Conservation (phyloP, 2,329 filamentous ascomycete species). For the Penicillium concentricum region DNA sequence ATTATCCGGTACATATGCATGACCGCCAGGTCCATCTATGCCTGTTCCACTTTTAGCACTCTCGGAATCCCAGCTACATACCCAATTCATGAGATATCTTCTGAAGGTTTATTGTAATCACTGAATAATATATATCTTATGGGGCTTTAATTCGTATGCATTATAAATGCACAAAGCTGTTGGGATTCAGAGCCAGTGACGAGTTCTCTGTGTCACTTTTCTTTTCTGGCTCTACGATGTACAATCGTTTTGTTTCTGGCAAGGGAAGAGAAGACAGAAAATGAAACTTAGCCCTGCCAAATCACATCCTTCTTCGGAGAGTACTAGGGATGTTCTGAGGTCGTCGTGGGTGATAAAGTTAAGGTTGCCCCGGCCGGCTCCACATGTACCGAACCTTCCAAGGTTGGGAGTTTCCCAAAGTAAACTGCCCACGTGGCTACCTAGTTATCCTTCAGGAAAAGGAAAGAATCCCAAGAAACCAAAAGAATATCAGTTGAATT, state of each 20-base stretch:
- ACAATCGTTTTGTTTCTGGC: no score
- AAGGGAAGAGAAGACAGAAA: neutral
- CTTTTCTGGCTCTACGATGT: neutral
- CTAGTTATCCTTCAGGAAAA: neutral
- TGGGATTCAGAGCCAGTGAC: neutral
- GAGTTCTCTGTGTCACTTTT: neutral
- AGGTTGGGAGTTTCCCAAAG: neutral
- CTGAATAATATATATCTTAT: neutral
- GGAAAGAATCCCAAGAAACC: neutral
- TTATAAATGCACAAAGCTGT: neutral
- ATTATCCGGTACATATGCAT: no score
- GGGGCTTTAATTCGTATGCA: neutral
- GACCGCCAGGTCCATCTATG: neutral
- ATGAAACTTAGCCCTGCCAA: neutral
- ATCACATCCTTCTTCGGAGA: neutral
- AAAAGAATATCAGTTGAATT: neutral
- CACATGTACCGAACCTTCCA: neutral
- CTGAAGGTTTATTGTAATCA: neutral
- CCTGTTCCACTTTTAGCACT: neutral
- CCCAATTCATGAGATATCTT: slow-evolving; percentile 12
- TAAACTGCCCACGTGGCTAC: no score
- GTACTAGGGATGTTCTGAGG: neutral
- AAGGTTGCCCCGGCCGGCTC: neutral
- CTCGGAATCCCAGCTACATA: slow-evolving; percentile 17
- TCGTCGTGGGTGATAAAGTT: neutral